A percentile compares a stretch with the other conserved stretches of the same genome.
Evolutionary conservation across 2,329 filamentous ascomycete species (phyloP).

Genomic region (Diaporthe citriasiana): DNA sequence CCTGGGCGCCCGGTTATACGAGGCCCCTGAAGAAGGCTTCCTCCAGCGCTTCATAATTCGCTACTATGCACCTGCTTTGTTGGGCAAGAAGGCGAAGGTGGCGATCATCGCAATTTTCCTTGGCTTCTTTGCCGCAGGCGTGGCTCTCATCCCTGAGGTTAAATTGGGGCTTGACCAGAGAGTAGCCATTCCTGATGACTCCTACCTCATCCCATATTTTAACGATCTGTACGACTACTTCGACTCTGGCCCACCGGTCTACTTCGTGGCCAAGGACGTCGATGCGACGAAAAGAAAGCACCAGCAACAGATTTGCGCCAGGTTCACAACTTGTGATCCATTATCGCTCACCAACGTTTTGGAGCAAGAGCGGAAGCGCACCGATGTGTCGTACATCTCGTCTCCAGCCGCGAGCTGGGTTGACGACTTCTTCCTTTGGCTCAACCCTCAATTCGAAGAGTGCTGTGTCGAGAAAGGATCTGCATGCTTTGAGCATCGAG

Average conservation of each 20-base stretch:
- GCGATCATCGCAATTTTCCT: conserved; percentile 85
- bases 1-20: conserved; percentile 72
- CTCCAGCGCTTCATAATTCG: conserved; percentile 93
- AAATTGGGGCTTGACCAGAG: conserved; percentile 93
- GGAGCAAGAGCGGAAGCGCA: conserved; percentile 93
- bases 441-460: conserved; percentile 86
- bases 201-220: conserved; percentile 96
- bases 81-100: conserved; percentile 85
- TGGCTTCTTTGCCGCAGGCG: conserved; percentile 85
- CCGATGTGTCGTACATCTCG: conserved; percentile 88
- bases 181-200: conserved; percentile 92
- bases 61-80: conserved; percentile 84
- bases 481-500: conserved; percentile 83
- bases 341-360: conserved; percentile 90
- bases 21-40: conserved; percentile 84
- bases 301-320: conserved; percentile 90
- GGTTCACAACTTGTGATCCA: conserved; percentile 89
- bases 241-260: conserved; percentile 91
- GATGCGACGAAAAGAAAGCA: conserved; percentile 82
- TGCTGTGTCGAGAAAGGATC: conserved; percentile 79
- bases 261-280: conserved; percentile 89
- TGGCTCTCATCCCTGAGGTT: conserved; percentile 88
- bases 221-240: conserved; percentile 96
- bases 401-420: conserved; percentile 95
- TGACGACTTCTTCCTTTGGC: conserved; percentile 95